Conservation (phyloP, 2,329 filamentous ascomycete species). For the Neofusicoccum ribis region DNA sequence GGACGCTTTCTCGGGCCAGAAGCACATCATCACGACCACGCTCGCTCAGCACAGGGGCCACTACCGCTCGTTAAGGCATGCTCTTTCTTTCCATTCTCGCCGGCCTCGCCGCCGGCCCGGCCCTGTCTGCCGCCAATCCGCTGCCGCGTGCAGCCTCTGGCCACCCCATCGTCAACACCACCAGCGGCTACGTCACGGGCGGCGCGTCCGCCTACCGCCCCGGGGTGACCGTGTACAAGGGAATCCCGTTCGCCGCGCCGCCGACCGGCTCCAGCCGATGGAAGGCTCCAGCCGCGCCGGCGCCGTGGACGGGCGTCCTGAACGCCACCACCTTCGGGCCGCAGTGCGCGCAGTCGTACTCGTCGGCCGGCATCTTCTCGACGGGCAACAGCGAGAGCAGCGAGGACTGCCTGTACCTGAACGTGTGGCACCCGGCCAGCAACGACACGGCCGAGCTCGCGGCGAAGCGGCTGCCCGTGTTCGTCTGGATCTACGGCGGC, state of each 20-base stretch:
- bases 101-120: not conserved
- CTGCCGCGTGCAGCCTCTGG: not conserved
- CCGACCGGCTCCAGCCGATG: conserved; percentile 16
- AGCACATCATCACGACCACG: too few relatives aligned
- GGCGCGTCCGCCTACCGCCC: not conserved
- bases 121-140: not conserved
- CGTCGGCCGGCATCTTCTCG: not conserved
- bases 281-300: not conserved
- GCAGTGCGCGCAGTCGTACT: conserved; percentile 15
- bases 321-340: conserved; percentile 14
- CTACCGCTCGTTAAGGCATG: not conserved
- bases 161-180: not conserved
- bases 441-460: not conserved
- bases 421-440: conserved; percentile 24
- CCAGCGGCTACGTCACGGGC: not conserved
- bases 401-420: conserved; percentile 39
- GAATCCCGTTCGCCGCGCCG: conserved; percentile 20
- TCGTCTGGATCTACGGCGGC: conserved; percentile 53
- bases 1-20: too few relatives aligned
- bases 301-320: conserved; percentile 17
- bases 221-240: not conserved
- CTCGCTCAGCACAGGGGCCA: too few relatives aligned
- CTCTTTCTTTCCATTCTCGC: not conserved
- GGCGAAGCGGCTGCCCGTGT: conserved; percentile 32
- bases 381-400: not conserved